phyloP scores from a whole-genome alignment of 2,329 filamentous ascomycete genomes.

The Taxawa tesnikishii region DNA sequence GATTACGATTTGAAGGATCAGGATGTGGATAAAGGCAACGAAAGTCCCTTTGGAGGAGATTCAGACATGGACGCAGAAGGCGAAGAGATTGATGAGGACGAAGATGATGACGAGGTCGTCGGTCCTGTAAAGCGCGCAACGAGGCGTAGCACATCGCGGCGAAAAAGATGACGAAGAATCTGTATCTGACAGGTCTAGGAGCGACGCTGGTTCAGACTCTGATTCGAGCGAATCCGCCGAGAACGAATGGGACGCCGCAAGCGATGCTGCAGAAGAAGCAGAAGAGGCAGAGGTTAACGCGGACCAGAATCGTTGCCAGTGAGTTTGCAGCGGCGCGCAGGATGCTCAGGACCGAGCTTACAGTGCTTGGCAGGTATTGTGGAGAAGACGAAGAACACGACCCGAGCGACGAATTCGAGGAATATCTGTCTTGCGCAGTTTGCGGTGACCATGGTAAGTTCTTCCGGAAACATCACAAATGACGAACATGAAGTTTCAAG shows the following conservation, averaged over 20 bases:
- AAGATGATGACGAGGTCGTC: constrained; percentile 32
- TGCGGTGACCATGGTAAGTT: constrained; percentile 75
- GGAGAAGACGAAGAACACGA: constrained; percentile 72
- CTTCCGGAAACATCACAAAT: constrained; percentile 8
- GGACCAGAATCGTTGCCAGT: constrained; percentile 53
- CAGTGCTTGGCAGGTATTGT: constrained; percentile 54
- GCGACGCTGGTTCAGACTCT: constrained; percentile 16
- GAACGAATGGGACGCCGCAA: constrained; percentile 40
- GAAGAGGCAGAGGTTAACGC: constrained; percentile 40
- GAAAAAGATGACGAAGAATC: constrained; percentile 18
- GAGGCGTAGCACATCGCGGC: constrained; percentile 12
- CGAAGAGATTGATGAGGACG: constrained; percentile 28
- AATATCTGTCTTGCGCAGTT: constrained; percentile 60
- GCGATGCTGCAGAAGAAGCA: constrained; percentile 43
- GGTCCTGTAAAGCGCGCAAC: constrained; percentile 21
- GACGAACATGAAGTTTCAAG: constrained; percentile 15
- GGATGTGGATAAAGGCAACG: constrained; percentile 25
- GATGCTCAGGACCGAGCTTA: background rate
- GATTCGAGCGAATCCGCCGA: constrained; percentile 25
- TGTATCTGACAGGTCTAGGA: constrained; percentile 8
- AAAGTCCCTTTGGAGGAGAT: constrained; percentile 34
- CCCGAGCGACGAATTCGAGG: constrained; percentile 68
- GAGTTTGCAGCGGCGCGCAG: constrained; percentile 24
- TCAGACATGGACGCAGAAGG: constrained; percentile 16
- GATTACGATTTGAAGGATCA: constrained; percentile 15